Base-by-base conservation (phyloP, 305 asterid genomes). In the Solanum chacoense region DNA sequence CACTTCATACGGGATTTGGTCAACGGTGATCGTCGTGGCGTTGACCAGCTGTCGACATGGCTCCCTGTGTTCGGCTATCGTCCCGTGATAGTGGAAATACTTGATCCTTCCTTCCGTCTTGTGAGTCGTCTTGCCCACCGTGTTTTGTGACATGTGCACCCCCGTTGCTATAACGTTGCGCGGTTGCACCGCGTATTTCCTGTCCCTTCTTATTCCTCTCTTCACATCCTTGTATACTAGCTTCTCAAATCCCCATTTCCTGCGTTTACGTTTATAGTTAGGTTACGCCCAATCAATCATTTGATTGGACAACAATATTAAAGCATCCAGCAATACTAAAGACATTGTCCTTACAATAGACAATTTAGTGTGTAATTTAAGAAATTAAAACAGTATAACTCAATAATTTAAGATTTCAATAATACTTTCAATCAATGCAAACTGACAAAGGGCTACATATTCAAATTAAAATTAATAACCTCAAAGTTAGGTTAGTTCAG, bases 241-340 rank as follows among this genome's bases (percentile, higher is more conserved):
- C 92, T 96, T 96, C 96, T 96, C 98, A 76, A 96, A 95, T 69
- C 98, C 98, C 99, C 99, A 96, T 92, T 95, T 93, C 93, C 98
- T 96, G 81, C 10, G 13, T 1, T 37, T 37, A 78, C 0, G 11
- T 78, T 78, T 16, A 79, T 13, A 7, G 8, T 69, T 8, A 45
- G 3, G 67, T 55, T 55, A 14, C 20, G 3, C 1, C 63, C 67
- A 55, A 55, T 20, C 67, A 55, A 55, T 20, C 69, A 59, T 55
- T 59, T 7, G 12, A 59, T 59, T 50, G 4, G 65, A 50, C 65
- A 50, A 16, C 13, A 6, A 69, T 31, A 83, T 37, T 45, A 81
- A 45, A 59, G 35, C 74, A 84, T 28, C 29, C 12, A 11, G 3
- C 45, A 55, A 84, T 3, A 55, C 32, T 55, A 14, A 55, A 84